Conservation (phyloP, 2,329 filamentous ascomycete species). For the Epichloe sibirici region DNA sequence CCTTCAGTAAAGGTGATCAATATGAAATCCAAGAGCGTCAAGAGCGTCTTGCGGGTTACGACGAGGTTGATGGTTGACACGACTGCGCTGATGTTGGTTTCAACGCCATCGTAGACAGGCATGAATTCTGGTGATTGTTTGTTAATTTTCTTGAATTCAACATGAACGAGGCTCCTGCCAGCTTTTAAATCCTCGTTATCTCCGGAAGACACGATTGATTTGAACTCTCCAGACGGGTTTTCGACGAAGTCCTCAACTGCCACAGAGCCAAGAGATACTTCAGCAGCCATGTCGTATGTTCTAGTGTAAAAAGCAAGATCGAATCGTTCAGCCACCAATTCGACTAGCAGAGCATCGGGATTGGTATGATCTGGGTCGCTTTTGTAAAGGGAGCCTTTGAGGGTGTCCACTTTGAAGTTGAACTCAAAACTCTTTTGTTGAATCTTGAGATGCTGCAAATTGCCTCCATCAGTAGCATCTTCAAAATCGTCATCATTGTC, state of each 20-base stretch:
- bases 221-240: constrained; percentile 79
- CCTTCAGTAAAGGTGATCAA: constrained; percentile 75
- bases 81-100: constrained; percentile 80
- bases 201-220: constrained; percentile 86
- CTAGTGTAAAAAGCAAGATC: constrained; percentile 77
- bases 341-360: constrained; percentile 73
- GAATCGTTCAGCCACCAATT: constrained; percentile 83
- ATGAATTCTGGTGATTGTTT: constrained; percentile 86
- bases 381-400: constrained; percentile 84
- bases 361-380: constrained; percentile 68
- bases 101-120: constrained; percentile 81
- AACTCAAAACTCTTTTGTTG: constrained; percentile 92
- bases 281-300: constrained; percentile 84
- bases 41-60: constrained; percentile 81
- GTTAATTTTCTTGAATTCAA: constrained; percentile 86
- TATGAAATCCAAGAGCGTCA: constrained; percentile 89
- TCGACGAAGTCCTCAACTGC: constrained; percentile 93
- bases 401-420: constrained; percentile 87
- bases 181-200: constrained; percentile 60
- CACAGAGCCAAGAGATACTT: constrained; percentile 76
- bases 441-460: constrained; percentile 51
- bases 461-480: constrained; percentile 48
- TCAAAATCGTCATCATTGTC: constrained; percentile 55
- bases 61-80: constrained; percentile 95
- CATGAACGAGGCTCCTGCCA: constrained; percentile 69